Percentiles rank a stretch among this genome's conserved stretches.
phyloP scores from a whole-genome alignment of 768 basidiomycete species.

The Suillus alpinus region DNA sequence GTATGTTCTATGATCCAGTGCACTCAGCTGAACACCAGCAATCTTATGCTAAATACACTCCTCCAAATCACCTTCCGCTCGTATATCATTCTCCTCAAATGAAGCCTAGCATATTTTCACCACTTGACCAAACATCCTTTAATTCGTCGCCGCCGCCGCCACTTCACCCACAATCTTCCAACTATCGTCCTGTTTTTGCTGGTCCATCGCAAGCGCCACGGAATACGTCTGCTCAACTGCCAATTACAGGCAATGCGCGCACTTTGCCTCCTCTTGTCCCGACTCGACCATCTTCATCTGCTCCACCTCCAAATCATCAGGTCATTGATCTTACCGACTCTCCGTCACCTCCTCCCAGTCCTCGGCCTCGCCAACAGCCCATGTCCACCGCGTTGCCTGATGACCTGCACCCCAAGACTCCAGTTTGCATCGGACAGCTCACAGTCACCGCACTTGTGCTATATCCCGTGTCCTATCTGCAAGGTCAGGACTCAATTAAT shows the following conservation, averaged over 20 bases:
- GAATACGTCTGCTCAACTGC: constrained; percentile 26
- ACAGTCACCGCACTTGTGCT: constrained; percentile 80
- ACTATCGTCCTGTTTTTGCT: constrained; percentile 53
- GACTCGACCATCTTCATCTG: constrained; percentile 17
- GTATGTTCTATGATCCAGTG: constrained; percentile 15
- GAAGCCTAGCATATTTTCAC: constrained; percentile 11
- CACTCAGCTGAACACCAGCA: constrained; percentile 23
- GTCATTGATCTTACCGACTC: constrained; percentile 77
- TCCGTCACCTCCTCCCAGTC: constrained; percentile 48
- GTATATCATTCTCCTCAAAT: constrained; percentile 17
- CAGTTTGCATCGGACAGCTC: constrained; percentile 86
- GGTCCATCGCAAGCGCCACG: constrained; percentile 39
- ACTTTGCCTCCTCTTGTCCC: constrained; percentile 20
- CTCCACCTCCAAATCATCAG: constrained; percentile 39
- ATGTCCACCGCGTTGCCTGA: constrained; percentile 38
- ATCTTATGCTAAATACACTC: constrained; percentile 6
- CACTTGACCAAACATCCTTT: not conserved
- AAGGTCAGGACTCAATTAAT: constrained; percentile 38
- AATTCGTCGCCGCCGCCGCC: constrained; percentile 17
- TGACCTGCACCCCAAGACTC: constrained; percentile 74
- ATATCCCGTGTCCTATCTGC: constrained; percentile 74
- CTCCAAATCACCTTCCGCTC: constrained; percentile 12
- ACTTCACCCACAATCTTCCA: constrained; percentile 15
- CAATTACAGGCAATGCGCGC: constrained; percentile 22
- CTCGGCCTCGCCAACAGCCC: constrained; percentile 26